A percentile compares a stretch with the other conserved stretches of the same genome.
phyloP scores from a whole-genome alignment of 768 basidiomycete genomes.

The Lactarius tabidus region DNA sequence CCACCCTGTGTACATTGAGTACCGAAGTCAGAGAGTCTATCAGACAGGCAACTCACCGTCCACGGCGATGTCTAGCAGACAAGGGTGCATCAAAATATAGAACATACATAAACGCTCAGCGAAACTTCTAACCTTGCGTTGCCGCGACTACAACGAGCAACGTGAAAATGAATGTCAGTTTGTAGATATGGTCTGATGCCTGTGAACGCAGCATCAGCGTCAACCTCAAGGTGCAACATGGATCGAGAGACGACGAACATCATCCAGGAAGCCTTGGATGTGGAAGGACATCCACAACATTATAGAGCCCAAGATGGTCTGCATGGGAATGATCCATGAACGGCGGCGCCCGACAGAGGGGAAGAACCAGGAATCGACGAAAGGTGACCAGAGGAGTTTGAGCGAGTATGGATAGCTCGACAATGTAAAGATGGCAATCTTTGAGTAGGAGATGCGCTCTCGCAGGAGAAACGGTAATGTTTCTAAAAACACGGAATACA shows the following conservation, averaged over 20 bases:
- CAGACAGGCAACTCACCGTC: conserved; percentile 60
- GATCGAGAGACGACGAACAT: conserved; percentile 45
- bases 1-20: conserved; percentile 48
- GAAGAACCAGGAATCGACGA: conserved; percentile 88
- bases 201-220: conserved; percentile 33
- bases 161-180: conserved; percentile 85
- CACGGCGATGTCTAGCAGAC: conserved; percentile 89
- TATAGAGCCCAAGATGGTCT: conserved; percentile 77
- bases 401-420: conserved; percentile 94
- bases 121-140: conserved; percentile 71
- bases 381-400: conserved; percentile 95
- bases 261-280: conserved; percentile 69
- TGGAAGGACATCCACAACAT: conserved; percentile 77
- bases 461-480: conserved; percentile 95
- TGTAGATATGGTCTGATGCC: conserved; percentile 75
- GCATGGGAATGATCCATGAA: conserved; percentile 99
- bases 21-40: conserved; percentile 36
- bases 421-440: conserved; percentile 90
- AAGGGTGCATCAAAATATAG: conserved; percentile 23
- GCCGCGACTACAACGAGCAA: conserved; percentile 94
- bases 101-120: not conserved
- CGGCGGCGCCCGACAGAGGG: conserved; percentile 84
- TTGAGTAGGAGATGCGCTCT: conserved; percentile 94
- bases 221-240: not conserved
- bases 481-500: conserved; percentile 43